Evolutionary conservation across 306 rosid genomes (phyloP), one percentile per base, ranked within the genome.

Genomic region (Corylus americana): DNA sequence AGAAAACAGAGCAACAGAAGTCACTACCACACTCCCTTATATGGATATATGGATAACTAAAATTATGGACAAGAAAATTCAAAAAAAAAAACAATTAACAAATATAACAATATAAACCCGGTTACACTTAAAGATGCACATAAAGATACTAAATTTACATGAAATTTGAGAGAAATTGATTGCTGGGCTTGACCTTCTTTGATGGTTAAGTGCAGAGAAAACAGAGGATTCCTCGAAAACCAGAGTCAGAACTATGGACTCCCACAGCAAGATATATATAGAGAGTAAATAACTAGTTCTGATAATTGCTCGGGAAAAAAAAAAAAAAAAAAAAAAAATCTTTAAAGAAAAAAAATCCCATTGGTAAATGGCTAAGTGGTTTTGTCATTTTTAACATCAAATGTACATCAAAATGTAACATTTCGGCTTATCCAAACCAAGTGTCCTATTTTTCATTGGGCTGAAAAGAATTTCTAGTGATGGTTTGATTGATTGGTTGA

Each of bases 1-100:
- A 48, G 57, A 74, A 16, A 55, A 53, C 70, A 73, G 11, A 55
- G 75, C 12, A 67, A 71, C 64, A 73, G 42, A 29, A 57, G 78
- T 44, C 55, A 49, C 62, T 55, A 20, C 62, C 62, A 5, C 4
- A n/a, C 51, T 82, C 13, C 80, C 80, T 75, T 72, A 79, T 47
- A 77, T 20, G 71, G 81, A 77, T 47, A 77, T 74, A 81, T 68
- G 85, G 90, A 89, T 85, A 85, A 87, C 58, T 42, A 78, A 84
- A 80, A 84, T 78, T 87, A 83, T 82, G 87, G 88, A 73, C 86
- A 71, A 47, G 79, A 84, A 87, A 85, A 81, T 49, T 81, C 83
- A 73, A 29, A 73, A 73, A 57, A 78, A 67, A 66, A 84, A 57
- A 61, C 79, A 70, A 62, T 82, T 70, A 47, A 76, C 48, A 83